These are phyloP conservation scores for Talaromyces proteolyticus DNA, from an alignment of 495 filamentous ascomycete species.

Conservation along the genomic window DNA sequence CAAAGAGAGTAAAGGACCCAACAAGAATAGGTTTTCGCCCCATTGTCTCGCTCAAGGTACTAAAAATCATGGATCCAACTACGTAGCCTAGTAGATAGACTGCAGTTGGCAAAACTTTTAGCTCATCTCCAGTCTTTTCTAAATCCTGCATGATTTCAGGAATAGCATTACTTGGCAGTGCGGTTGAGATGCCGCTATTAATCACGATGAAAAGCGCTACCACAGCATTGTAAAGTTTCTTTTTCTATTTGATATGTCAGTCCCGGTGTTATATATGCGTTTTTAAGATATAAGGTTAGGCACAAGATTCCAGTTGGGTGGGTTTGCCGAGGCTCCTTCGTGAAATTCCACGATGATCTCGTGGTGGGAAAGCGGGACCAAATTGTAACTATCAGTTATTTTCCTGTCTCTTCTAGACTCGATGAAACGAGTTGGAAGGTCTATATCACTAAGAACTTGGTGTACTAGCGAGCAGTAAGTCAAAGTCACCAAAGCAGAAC, in stretches of 20 bases:
- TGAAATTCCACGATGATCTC: constrained; percentile 25
- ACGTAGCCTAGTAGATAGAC: constrained; percentile 70
- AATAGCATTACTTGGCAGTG: constrained; percentile 61
- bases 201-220: constrained; percentile 56
- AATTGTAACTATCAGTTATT: constrained; percentile 12
- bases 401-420: too few relatives aligned
- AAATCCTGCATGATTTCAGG: constrained; percentile 42
- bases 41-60: constrained; percentile 65
- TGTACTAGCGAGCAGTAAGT: too few relatives aligned
- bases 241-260: constrained; percentile 24
- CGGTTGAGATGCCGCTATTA: constrained; percentile 66
- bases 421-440: too few relatives aligned
- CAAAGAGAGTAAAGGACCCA: constrained; percentile 55
- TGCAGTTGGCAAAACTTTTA: constrained; percentile 65
- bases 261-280: too few relatives aligned
- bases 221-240: constrained; percentile 53
- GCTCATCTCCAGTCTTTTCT: constrained; percentile 23
- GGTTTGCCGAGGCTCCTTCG: constrained; percentile 18
- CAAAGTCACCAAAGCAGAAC: too few relatives aligned
- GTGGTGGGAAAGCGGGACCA: constrained; percentile 16
- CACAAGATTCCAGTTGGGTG: constrained; percentile 28
- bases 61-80: constrained; percentile 59
- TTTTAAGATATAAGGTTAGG: too few relatives aligned
- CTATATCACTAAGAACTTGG: too few relatives aligned
- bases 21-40: constrained; percentile 60